phyloP scores from a whole-genome alignment of 345 rosid genomes.

The Euphorbia tirucalli region DNA sequence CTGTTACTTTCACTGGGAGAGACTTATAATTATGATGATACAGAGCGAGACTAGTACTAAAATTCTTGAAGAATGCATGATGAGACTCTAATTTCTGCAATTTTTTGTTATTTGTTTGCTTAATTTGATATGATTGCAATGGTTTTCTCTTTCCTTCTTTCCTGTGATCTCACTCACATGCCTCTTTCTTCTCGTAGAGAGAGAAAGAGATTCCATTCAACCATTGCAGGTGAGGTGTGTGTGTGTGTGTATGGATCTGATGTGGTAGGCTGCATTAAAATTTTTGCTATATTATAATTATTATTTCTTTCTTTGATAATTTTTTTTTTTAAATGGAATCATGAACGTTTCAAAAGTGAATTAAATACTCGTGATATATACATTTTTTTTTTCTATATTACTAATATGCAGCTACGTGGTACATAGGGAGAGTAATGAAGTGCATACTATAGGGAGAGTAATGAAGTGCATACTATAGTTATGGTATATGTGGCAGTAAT shows the following conservation, averaged over 20 bases:
- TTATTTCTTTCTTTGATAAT: background rate
- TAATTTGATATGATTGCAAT: constrained; percentile 4
- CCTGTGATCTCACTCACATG: no score
- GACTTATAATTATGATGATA: constrained; percentile 2
- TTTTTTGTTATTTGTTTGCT: background rate
- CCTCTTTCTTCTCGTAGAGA: no score
- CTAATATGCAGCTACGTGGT: background rate
- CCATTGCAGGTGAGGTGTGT: no score
- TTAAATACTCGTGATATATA: background rate
- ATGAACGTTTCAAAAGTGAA: background rate
- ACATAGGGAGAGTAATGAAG: no score
- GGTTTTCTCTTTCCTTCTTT: constrained; percentile 10
- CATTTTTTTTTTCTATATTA: no score
- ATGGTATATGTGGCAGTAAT: no score
- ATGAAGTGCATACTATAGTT: no score
- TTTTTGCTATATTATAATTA: constrained; percentile 10
- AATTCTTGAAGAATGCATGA: background rate
- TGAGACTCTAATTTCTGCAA: no score
- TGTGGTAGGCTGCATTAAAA: constrained; percentile 36
- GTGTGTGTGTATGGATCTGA: constrained; percentile 47
- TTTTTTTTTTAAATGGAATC: background rate
- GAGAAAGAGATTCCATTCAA: no score
- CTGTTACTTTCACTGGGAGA: constrained; percentile 14
- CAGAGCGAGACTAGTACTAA: background rate
- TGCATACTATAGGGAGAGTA: no score